Conservation (phyloP, 2,329 filamentous ascomycete species). For the Lasiodiplodia hormozganensis region DNA sequence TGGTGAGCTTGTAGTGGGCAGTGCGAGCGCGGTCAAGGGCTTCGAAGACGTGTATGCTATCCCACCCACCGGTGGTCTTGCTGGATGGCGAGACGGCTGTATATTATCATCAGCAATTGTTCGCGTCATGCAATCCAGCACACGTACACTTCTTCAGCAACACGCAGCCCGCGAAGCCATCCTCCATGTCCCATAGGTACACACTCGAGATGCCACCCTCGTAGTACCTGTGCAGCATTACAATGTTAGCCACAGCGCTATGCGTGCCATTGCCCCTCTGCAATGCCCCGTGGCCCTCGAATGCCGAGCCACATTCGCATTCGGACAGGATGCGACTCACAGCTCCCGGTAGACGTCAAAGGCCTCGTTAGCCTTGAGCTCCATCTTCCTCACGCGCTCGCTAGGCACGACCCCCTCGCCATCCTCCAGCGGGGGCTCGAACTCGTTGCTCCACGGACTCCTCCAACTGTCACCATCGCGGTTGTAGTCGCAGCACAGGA, state of each 20-base stretch:
- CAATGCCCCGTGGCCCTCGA: background rate
- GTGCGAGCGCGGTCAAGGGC: slow-evolving; percentile 89
- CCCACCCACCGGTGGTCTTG: slow-evolving; percentile 83
- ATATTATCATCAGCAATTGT: slow-evolving; percentile 29
- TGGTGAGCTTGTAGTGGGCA: slow-evolving; percentile 97
- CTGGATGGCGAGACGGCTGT: slow-evolving; percentile 70
- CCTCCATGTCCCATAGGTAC: slow-evolving; percentile 98
- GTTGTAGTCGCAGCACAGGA: slow-evolving; percentile 99
- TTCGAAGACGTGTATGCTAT: slow-evolving; percentile 98
- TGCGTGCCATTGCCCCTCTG: background rate
- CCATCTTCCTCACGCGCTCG: slow-evolving; percentile 91
- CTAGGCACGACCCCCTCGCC: slow-evolving; percentile 86
- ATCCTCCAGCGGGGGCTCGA: slow-evolving; percentile 82
- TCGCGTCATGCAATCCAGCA: background rate
- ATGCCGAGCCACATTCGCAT: background rate
- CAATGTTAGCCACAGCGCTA: slow-evolving; percentile 3
- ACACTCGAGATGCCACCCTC: slow-evolving; percentile 95
- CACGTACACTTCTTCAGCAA: slow-evolving; percentile 87
- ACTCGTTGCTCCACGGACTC: slow-evolving; percentile 98
- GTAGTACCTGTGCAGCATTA: slow-evolving; percentile 69
- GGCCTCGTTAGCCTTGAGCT: slow-evolving; percentile 90
- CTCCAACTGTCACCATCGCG: slow-evolving; percentile 97
- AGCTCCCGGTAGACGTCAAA: slow-evolving; percentile 97
- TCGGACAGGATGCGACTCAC: slow-evolving; percentile 49
- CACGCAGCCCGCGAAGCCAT: slow-evolving; percentile 96